Conservation (phyloP, 1,284 basidiomycete genomes). For the Cronartium ribicola region DNA sequence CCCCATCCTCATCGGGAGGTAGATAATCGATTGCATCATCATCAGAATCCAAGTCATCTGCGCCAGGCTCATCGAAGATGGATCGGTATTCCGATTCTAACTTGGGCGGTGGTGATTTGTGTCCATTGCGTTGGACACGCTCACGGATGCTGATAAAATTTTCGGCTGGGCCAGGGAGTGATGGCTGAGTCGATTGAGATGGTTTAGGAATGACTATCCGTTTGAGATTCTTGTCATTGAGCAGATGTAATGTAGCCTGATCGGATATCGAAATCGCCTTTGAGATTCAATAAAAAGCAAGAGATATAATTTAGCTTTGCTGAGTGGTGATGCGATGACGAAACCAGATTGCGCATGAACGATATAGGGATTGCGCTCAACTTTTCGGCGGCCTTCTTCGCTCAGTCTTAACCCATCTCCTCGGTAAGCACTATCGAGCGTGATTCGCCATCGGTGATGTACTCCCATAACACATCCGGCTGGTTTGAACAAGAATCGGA, state of each 20-base stretch:
- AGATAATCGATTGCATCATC: slow-evolving; percentile 16
- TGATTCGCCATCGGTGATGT: slow-evolving; percentile 16
- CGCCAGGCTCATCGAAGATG: slow-evolving; percentile 8
- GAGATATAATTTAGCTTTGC: background rate
- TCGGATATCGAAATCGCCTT: slow-evolving; percentile 24
- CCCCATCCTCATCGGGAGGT: slow-evolving; percentile 30
- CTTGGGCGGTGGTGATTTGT: background rate
- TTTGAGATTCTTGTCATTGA: slow-evolving; percentile 36
- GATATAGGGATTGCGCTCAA: slow-evolving; percentile 12
- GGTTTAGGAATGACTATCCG: slow-evolving; percentile 12
- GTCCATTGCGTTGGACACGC: background rate
- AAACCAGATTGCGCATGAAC: background rate
- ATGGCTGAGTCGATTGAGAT: background rate
- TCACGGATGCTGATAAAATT: background rate
- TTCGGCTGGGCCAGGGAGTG: background rate
- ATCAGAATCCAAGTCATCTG: slow-evolving; percentile 14
- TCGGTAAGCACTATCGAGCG: slow-evolving; percentile 21
- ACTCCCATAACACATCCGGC: slow-evolving; percentile 24
- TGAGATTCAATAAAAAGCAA: background rate
- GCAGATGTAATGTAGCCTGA: slow-evolving; percentile 26
- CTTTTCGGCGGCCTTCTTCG: slow-evolving; percentile 14
- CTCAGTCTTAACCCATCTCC: slow-evolving; percentile 35
- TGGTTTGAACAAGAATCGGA: slow-evolving; percentile 1
- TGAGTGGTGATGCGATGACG: slow-evolving; percentile 4
- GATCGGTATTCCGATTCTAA: background rate